These are phyloP conservation scores for Candida nitratophila DNA, from an alignment of 805 yeast genomes.

Conservation along the genomic window DNA sequence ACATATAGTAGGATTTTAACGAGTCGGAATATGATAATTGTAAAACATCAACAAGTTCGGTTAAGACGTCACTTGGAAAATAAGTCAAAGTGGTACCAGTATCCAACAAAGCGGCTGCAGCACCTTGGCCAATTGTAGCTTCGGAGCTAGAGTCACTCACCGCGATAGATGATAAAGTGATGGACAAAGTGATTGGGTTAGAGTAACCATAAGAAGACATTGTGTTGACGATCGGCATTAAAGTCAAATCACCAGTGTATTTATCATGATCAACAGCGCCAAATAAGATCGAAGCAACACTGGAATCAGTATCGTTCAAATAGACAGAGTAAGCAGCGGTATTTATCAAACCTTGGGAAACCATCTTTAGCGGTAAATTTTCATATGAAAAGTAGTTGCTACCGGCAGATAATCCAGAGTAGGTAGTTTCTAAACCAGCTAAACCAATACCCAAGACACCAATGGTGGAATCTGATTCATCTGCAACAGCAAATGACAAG, in stretches of 20 bases:
- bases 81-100: slow-evolving; percentile 50
- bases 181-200: slow-evolving; percentile 38
- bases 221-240: slow-evolving; percentile 47
- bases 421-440: slow-evolving; percentile 60
- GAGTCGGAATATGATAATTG: slow-evolving; percentile 32
- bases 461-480: slow-evolving; percentile 49
- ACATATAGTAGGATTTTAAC: slow-evolving; percentile 38
- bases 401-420: slow-evolving; percentile 18
- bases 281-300: slow-evolving; percentile 52
- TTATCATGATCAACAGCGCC: slow-evolving; percentile 68
- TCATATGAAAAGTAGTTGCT: slow-evolving; percentile 37
- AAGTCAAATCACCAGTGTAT: slow-evolving; percentile 42
- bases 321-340: slow-evolving; percentile 56
- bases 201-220: slow-evolving; percentile 23
- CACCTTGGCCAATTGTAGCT: slow-evolving; percentile 18
- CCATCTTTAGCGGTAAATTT: slow-evolving; percentile 61
- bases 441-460: slow-evolving; percentile 78
- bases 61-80: slow-evolving; percentile 33
- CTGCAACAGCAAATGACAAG: slow-evolving; percentile 71
- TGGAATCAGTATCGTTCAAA: slow-evolving; percentile 36
- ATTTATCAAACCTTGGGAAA: slow-evolving; percentile 47
- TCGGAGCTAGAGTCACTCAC: slow-evolving; percentile 13
- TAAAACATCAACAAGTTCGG: no score
- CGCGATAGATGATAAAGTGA: slow-evolving; percentile 37
- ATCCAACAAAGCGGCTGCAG: slow-evolving; percentile 41